Base-by-base conservation (phyloP, 345 rosid species). In the Eucalyptus marginata region DNA sequence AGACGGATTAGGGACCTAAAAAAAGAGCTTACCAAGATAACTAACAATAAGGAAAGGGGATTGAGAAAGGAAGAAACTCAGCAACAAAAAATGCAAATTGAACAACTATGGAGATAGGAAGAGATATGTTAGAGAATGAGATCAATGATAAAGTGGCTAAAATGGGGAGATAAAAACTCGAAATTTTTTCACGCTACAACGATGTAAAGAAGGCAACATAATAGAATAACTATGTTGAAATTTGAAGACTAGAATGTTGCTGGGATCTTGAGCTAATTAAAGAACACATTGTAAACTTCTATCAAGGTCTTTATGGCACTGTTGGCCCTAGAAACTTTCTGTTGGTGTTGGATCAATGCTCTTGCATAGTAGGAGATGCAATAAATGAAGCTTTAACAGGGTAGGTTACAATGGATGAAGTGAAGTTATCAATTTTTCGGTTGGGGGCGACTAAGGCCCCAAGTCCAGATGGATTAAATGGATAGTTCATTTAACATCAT, bases 181-280 rank as follows among this genome's bases (percentile, higher is more conserved):
- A 27, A 59, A 12, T 12, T 5, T 11, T 25, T 59, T 27, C n/a
- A 59, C 4, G 2, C n/a, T 6, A 25, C n/a, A 25, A 59, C 7
- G 1, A 29, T 12, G 3, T 29, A 59, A 25, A 12, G 31, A 59
- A 59, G 66, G n/a, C 66, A 11, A 25, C 7, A 2, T 0, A 59
- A 59, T 29, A 59, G 7, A 29, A 27, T 59, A 25, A 25, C 31
- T 25, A 59, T 59, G 31, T 4, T 59, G 7, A 27, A 0, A 25
- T 25, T 25, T 59, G 66, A 25, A 27, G 66, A 59, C 7, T 6
- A 27, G 13, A 27, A 59, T 59, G 1, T 24, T 56, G n/a, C 1
- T 25, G 2, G 22, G 56, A 52, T 52, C 24, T 52, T 52, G 7
- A 52, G 10, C 56, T 17, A 52, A 52, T 52, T 52, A 52, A 52